Evolutionary conservation across 2,329 filamentous ascomycete species (phyloP).

Genomic region (Aspergillaceae sp.): DNA sequence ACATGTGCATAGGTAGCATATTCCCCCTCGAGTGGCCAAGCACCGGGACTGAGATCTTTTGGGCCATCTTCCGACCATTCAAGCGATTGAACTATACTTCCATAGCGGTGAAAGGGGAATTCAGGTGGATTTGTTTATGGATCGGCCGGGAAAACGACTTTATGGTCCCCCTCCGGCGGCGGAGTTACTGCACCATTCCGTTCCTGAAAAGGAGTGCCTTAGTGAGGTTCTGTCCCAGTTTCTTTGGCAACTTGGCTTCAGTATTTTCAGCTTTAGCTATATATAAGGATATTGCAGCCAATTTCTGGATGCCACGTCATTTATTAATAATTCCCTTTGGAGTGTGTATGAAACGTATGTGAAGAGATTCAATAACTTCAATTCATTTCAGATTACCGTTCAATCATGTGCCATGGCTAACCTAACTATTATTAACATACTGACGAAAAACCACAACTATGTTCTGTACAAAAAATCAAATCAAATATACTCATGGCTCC

Average conservation of each 20-base stretch:
- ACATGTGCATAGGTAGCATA: conserved; percentile 6
- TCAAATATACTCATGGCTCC: not conserved
- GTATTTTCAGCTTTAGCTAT: no score
- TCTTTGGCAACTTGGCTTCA: conserved; percentile 6
- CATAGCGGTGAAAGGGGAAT: conserved; percentile 7
- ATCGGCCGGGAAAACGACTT: conserved; percentile 7
- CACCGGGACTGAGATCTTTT: conserved; percentile 5
- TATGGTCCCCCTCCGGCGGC: conserved; percentile 8
- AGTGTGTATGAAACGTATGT: no score
- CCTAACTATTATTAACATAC: no score
- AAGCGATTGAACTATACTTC: conserved; percentile 7
- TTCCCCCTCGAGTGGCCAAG: conserved; percentile 9
- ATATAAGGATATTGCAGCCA: no score
- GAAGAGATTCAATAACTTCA: no score
- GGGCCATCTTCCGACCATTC: conserved; percentile 8
- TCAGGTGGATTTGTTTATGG: conserved; percentile 3
- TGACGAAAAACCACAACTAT: not conserved
- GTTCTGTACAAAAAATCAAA: no score
- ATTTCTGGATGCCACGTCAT: no score
- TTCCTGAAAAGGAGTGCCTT: conserved; percentile 6
- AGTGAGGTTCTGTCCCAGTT: conserved; percentile 5
- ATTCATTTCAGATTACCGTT: not conserved
- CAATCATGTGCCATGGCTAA: not conserved
- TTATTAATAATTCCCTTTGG: no score
- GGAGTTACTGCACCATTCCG: conserved; percentile 8